Base-by-base conservation (phyloP, 176 grass and related monocot genomes). In the Hyparrhenia diplandra region DNA sequence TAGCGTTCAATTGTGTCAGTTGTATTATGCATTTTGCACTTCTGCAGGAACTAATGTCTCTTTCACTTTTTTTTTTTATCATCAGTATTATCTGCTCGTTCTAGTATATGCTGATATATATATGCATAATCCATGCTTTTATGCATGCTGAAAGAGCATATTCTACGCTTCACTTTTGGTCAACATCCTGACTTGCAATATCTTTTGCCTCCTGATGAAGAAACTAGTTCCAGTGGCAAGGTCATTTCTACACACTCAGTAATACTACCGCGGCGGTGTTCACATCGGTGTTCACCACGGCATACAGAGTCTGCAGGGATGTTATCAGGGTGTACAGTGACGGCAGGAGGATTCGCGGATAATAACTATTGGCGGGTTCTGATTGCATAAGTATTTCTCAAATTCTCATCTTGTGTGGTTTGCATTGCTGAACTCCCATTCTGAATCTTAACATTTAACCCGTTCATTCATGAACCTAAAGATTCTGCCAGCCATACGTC, bases 321-420 rank as follows among this genome's bases (percentile, higher is more conserved):
- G 69, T 30, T 54, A 74, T 80, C 3, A 2, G 81, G 75, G 67
- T 67, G n/a, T 3, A 2, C 27, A 8, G 8, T 4, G 8, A 84
- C 6, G 61, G 24, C 36, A 2, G 36, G 5, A 31, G 67, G 30
- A 45, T 58, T 74, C 11, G 67, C 86, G n/a, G 7, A 20, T 25
- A 75, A 40, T n/a, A n/a, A n/a, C 17, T 72, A 61, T 29, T 84
- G 81, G 86, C 81, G 80, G 86, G 86, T 88, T 32, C 23, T 12
- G 10, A 68, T 2, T 30, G 6, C 35, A 30, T 16, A n/a, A n/a
- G n/a, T n/a, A n/a, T n/a, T n/a, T n/a, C n/a, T n/a, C n/a, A n/a
- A n/a, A n/a, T n/a, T n/a, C n/a, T n/a, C n/a, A n/a, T n/a, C n/a
- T n/a, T n/a, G n/a, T n/a, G 30, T 28, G 16, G 7, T 9, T n/a